Percentiles rank a stretch among this genome's conserved stretches.
Evolutionary conservation across 805 yeast species (phyloP).

Genomic region (Pichia heedii): DNA sequence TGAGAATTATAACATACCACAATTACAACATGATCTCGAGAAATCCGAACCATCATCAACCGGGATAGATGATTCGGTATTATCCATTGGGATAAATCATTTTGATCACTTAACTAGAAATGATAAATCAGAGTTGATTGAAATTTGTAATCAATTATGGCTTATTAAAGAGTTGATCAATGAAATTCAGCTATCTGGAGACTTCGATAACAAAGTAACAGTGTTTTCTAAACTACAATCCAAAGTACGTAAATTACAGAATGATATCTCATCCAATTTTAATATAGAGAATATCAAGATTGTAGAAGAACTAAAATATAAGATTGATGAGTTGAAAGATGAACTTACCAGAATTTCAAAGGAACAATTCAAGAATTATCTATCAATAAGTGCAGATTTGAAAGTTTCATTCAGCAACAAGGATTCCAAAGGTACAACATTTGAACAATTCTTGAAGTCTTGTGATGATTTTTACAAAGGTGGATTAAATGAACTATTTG

Average conservation of each 20-base stretch:
- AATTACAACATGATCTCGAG: slow-evolving; percentile 1
- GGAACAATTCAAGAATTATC: slow-evolving; percentile 7
- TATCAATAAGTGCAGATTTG: slow-evolving; percentile 9
- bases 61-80: no score
- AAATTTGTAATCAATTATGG: slow-evolving; percentile 26
- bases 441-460: background rate
- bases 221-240: slow-evolving; percentile 13
- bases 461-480: no score
- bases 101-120: background rate
- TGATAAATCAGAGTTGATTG: slow-evolving; percentile 20
- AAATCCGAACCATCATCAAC: no score
- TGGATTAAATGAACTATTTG: no score
- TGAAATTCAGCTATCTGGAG: slow-evolving; percentile 13
- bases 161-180: slow-evolving; percentile 22
- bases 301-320: slow-evolving; percentile 10
- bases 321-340: slow-evolving; percentile 6
- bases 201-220: slow-evolving; percentile 12
- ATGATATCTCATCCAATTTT: background rate
- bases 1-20: slow-evolving; percentile 6
- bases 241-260: slow-evolving; percentile 10
- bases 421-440: background rate
- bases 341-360: slow-evolving; percentile 6
- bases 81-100: no score
- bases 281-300: slow-evolving; percentile 11
- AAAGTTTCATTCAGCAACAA: slow-evolving; percentile 7